Base-by-base conservation (phyloP, 1,284 basidiomycete species). In the Puccinia brachypodii region DNA sequence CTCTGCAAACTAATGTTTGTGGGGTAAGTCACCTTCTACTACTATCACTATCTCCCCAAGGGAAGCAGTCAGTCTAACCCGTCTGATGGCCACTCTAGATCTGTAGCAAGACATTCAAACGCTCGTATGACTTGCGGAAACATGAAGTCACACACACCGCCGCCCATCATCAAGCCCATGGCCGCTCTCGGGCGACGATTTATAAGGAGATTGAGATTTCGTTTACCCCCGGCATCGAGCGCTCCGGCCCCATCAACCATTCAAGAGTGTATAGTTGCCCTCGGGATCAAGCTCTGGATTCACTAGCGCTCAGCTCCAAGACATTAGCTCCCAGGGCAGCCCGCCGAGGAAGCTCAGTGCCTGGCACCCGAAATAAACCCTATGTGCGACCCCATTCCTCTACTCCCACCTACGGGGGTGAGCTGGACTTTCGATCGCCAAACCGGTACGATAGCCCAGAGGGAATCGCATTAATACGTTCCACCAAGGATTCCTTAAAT, bases 1-100 rank as follows among this genome's bases (percentile, higher is more conserved):
- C 77, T 22, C 44, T 79, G 44, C 77, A 72, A 72, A 79, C 77
- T 28, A 79, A 79, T 42, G 77, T 79, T 16, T 79, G 77, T 38
- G 77, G 77, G 8, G 77, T 79, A 60, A 79, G 77, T 36, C 13
- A 36, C n/a, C 47, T 36, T 56, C 6, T 56, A 2, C 19, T 42
- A n/a, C 0, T 44, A 31, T n/a, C 31, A 33, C 53, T 33, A 28
- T 64, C 31, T 13, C 3, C 6, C 7, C 4, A 28, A 22, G 25
- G 8, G 33, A 73, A 16, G 16, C 19, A 42, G 22, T 69, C 14
- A 38, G 25, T 31, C 44, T 56, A 9, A 56, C 33, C 22, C 14
- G 22, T 9, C 44, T 13, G 42, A 66, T 36, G n/a, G 38, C 22
- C 56, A 53, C n/a, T 1, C n/a, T 25, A 79, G 77, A 79, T 79